Base-by-base conservation (phyloP, 2,329 filamentous ascomycete species). In the Sarocladium oryzae region DNA sequence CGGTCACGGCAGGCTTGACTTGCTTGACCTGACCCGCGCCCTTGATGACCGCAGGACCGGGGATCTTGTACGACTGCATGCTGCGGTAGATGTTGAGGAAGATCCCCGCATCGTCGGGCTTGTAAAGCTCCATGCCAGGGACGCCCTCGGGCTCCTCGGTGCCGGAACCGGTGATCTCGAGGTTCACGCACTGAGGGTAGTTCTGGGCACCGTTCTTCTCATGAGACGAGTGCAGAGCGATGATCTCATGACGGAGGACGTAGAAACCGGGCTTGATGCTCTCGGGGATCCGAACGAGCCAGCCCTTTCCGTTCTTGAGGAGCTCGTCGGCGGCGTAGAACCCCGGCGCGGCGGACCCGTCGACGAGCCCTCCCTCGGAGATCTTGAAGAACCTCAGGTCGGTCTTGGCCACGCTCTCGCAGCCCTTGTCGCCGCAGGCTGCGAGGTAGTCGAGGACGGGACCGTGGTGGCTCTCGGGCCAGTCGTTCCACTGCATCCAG, bases 371-470 rank as follows among this genome's bases (percentile, higher is more conserved):
- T 32, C 63, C 69, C 56, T 74, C 73, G 49, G 74, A 73, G 55
- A 85, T 82, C 75, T 86, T 85, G 75, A 82, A 78, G 66, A 76
- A 84, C 57, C 76, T 63, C 45, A 84, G 71, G 11, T 66, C 60
- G 6, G 64, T 66, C 66, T 79, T 77, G 66, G 77, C 73, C 53
- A 76, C 77, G 2, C 64, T 62, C 40, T 72, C 68, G 66, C 77
- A 83, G 63, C 80, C 74, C 43, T 72, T 77, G 51, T 70, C 38
- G n/a, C 49, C 69, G 69, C 78, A 81, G 61, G 73, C 71, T 55
- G 82, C 82, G 24, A 85, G 67, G 71, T 84, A 85, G 64, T 75
- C 76, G 57, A 85, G 72, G 60, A 85, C 75, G 26, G 82, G 81
- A 3, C 75, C 69, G 49, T 66, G 53, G 62, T 75, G 72, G 35